These are phyloP conservation scores for Phytopythium helicoides DNA, from an alignment of 352 stramenopile species.

Conservation along the genomic window DNA sequence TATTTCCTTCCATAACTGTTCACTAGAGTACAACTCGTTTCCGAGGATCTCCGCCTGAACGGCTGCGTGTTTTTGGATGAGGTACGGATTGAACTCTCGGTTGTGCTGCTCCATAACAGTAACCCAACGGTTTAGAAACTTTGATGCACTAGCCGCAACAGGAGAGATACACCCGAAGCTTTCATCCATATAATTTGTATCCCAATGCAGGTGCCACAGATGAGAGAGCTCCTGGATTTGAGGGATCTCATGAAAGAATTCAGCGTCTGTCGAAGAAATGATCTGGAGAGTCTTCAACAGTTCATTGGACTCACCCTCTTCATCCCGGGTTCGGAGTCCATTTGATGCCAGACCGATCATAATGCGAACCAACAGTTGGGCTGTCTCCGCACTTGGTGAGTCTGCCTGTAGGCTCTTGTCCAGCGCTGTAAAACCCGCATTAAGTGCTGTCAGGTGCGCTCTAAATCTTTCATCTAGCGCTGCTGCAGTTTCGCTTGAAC, in stretches of 20 bases:
- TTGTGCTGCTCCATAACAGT: slow-evolving; percentile 33
- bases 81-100: slow-evolving; percentile 68
- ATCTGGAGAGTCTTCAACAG: slow-evolving; percentile 75
- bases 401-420: slow-evolving; percentile 15
- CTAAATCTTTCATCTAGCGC: not conserved
- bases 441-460: slow-evolving; percentile 44
- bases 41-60: slow-evolving; percentile 48
- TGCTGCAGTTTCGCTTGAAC: too few species aligned
- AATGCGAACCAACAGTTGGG: slow-evolving; percentile 36
- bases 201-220: slow-evolving; percentile 60
- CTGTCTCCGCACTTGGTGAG: slow-evolving; percentile 22
- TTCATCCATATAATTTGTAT: slow-evolving; percentile 22
- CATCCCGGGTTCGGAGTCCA: slow-evolving; percentile 32
- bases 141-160: not conserved
- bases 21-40: slow-evolving; percentile 46
- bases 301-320: slow-evolving; percentile 15
- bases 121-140: slow-evolving; percentile 29
- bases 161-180: not conserved
- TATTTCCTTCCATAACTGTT: slow-evolving; percentile 61
- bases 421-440: slow-evolving; percentile 49
- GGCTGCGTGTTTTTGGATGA: slow-evolving; percentile 53
- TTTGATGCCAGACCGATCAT: slow-evolving; percentile 50
- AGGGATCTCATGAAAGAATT: slow-evolving; percentile 49
- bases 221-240: slow-evolving; percentile 61
- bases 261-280: slow-evolving; percentile 69